These are phyloP conservation scores for Daldinia childiae DNA, from an alignment of 495 filamentous ascomycete genomes.

Conservation along the genomic window DNA sequence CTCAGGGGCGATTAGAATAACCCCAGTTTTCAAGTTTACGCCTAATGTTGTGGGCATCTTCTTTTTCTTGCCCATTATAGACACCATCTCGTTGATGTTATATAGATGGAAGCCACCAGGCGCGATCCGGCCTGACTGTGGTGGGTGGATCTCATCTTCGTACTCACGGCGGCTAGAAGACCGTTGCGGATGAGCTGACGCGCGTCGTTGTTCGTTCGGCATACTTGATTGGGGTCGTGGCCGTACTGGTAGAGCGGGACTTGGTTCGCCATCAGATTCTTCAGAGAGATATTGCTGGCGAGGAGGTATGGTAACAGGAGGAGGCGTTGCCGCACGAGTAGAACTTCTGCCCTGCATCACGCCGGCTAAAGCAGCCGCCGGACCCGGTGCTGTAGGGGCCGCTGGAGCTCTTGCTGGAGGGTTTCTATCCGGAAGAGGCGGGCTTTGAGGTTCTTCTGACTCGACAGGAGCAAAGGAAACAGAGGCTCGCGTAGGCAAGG, in stretches of 20 bases:
- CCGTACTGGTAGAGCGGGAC: conserved; percentile 73
- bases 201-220: conserved; percentile 60
- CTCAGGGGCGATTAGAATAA: conserved; percentile 92
- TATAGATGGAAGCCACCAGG: conserved; percentile 90
- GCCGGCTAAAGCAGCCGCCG: conserved; percentile 49
- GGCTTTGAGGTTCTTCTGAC: conserved; percentile 55
- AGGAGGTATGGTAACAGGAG: conserved; percentile 46
- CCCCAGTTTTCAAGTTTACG: conserved; percentile 84
- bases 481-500: conserved; percentile 36
- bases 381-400: conserved; percentile 33
- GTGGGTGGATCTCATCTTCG: conserved; percentile 37
- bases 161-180: conserved; percentile 39
- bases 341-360: conserved; percentile 48
- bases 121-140: conserved; percentile 55
- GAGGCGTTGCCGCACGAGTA: conserved; percentile 37
- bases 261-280: conserved; percentile 67
- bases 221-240: conserved; percentile 69
- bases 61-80: conserved; percentile 92
- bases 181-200: conserved; percentile 48
- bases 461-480: conserved; percentile 46
- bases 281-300: conserved; percentile 67
- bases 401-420: conserved; percentile 32
- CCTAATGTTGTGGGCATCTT: conserved; percentile 97
- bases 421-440: conserved; percentile 45
- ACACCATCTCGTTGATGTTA: conserved; percentile 96